A percentile compares a stretch with the other conserved stretches of the same genome.
These are phyloP conservation scores for Aspergillus sp. DNA, from an alignment of 2,329 filamentous ascomycete genomes.

Conservation along the genomic window DNA sequence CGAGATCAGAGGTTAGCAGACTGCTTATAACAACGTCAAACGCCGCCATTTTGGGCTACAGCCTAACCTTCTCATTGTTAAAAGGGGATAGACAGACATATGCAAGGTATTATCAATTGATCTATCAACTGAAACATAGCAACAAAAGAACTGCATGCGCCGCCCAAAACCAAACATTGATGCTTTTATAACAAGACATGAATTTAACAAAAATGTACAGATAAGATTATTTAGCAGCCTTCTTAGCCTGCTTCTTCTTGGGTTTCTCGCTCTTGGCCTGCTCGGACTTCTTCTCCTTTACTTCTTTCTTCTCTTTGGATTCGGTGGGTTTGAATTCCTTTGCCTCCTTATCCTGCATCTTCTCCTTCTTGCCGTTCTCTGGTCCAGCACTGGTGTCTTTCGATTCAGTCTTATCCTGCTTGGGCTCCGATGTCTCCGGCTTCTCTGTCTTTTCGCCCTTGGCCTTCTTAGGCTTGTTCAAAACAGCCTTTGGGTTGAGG, in stretches of 20 bases:
- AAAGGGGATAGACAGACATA: no score
- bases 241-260: constrained; percentile 21
- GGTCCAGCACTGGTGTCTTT: constrained; percentile 11
- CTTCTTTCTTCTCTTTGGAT: constrained; percentile 11
- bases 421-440: constrained; percentile 6
- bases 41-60: no score
- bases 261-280: constrained; percentile 8
- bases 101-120: no score
- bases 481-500: constrained; percentile 60
- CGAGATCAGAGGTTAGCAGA: no score
- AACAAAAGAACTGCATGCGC: constrained; percentile 7
- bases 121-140: neutral
- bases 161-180: constrained; percentile 8
- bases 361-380: constrained; percentile 5
- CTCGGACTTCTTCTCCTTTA: constrained; percentile 10
- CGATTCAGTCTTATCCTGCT: constrained; percentile 15
- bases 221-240: constrained; percentile 22
- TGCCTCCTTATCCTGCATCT: constrained; percentile 14
- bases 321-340: constrained; percentile 10
- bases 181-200: constrained; percentile 15
- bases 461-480: constrained; percentile 30
- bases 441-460: constrained; percentile 17
- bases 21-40: no score
- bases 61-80: no score
- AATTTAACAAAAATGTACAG: constrained; percentile 3